phyloP scores from a whole-genome alignment of 2,329 filamentous ascomycete species.

The Dichotomopilus funicola region DNA sequence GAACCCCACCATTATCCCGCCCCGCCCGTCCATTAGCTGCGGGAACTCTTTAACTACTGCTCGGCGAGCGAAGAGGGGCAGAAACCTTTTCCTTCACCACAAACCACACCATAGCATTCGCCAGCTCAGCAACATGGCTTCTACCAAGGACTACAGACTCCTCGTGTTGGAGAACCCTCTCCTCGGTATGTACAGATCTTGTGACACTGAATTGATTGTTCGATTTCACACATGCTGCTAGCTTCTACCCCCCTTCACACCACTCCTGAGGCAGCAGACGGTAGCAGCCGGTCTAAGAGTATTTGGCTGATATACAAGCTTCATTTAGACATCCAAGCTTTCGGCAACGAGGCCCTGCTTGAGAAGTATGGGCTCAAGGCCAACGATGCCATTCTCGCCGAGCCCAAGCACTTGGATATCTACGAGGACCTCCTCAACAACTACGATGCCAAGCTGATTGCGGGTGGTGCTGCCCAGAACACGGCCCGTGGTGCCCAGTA shows the following conservation, averaged over 20 bases:
- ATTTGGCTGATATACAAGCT: conserved; percentile 1
- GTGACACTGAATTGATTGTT: neutral
- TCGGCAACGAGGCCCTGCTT: conserved; percentile 75
- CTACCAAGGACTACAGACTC: conserved; percentile 75
- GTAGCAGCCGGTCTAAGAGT: conserved; percentile 3
- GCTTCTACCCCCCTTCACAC: neutral
- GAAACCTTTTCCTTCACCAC: conserved; percentile 13
- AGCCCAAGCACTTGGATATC: conserved; percentile 80
- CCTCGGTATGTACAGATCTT: conserved; percentile 55
- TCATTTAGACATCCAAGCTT: conserved; percentile 75
- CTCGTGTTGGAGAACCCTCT: conserved; percentile 96
- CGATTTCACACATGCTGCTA: neutral
- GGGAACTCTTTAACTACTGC: conserved; percentile 1
- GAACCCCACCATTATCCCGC: conserved; percentile 18
- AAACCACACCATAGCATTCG: conserved; percentile 14
- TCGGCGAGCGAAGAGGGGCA: conserved; percentile 11
- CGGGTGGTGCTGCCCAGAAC: conserved; percentile 95
- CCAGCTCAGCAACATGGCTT: conserved; percentile 53
- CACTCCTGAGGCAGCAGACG: too few species aligned
- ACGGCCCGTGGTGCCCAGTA: conserved; percentile 95
- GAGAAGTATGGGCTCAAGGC: conserved; percentile 89
- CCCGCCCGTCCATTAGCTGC: conserved; percentile 10
- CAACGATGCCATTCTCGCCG: conserved; percentile 96
- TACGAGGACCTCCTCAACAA: conserved; percentile 93
- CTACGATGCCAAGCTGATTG: conserved; percentile 88